phyloP scores from a whole-genome alignment of 148 eudicot species.

The Oxyria digyna region DNA sequence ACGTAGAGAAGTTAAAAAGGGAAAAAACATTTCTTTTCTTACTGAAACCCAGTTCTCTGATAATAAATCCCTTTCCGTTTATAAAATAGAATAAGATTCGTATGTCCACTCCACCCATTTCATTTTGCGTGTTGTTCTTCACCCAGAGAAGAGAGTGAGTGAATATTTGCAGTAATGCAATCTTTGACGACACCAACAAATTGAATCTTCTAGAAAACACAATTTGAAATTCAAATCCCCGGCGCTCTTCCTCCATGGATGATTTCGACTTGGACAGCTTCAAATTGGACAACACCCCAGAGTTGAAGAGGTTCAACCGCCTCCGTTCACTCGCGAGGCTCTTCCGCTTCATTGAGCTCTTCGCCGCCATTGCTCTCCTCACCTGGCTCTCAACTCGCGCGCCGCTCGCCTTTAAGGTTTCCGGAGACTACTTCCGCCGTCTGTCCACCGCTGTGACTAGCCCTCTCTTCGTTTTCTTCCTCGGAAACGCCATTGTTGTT shows the following conservation, averaged over 20 bases:
- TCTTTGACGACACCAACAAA: neutral
- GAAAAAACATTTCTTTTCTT: neutral
- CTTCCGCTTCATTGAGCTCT: conserved; percentile 47
- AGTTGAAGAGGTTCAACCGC: conserved; percentile 21
- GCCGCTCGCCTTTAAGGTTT: conserved; percentile 40
- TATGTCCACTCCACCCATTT: neutral
- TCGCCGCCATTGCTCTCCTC: conserved; percentile 19
- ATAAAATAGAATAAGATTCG: neutral
- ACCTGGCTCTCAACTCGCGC: conserved; percentile 54
- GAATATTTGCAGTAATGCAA: neutral
- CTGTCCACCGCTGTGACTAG: conserved; percentile 25
- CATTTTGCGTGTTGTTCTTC: conserved; percentile 6
- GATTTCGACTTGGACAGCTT: conserved; percentile 13
- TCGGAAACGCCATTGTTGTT: conserved; percentile 60
- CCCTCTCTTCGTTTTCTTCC: conserved; percentile 50
- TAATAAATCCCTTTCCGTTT: neutral
- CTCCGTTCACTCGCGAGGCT: conserved; percentile 30
- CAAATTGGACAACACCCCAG: conserved; percentile 20
- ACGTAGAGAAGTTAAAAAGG: neutral
- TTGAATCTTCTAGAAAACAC: neutral
- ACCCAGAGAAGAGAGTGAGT: neutral
- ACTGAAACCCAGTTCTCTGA: neutral
- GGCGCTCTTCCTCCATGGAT: conserved; percentile 16
- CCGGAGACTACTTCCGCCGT: conserved; percentile 36
- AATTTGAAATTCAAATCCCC: neutral